phyloP scores from a whole-genome alignment of 2,329 filamentous ascomycete species.

The Penicillium sp. region DNA sequence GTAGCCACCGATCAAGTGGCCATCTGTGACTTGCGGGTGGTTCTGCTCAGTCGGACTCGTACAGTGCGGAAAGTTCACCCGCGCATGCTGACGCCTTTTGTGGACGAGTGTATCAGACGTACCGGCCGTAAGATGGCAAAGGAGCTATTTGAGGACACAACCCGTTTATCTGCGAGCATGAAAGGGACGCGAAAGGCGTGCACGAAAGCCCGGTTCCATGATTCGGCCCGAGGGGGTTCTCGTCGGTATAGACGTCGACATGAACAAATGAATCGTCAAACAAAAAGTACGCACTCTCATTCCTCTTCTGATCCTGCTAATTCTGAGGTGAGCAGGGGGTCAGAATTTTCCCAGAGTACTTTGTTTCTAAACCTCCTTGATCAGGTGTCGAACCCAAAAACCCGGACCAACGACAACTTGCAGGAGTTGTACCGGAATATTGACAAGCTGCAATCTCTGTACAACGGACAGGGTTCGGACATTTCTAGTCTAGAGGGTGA shows the following conservation, averaged over 20 bases:
- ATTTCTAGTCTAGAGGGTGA: no score
- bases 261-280: no score
- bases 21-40: slow-evolving; percentile 28
- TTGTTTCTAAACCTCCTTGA: slow-evolving; percentile 3
- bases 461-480: no score
- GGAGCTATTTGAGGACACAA: slow-evolving; percentile 12
- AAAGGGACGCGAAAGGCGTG: slow-evolving; percentile 18
- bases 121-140: slow-evolving; percentile 6
- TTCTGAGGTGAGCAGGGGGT: no score
- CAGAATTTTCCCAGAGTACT: not conserved
- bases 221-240: slow-evolving; percentile 4
- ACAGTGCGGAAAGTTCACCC: slow-evolving; percentile 18
- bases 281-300: no score
- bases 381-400: slow-evolving; percentile 1
- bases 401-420: no score
- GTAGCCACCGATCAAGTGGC: slow-evolving; percentile 23
- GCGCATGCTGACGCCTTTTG: slow-evolving; percentile 26
- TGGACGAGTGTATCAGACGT: slow-evolving; percentile 27
- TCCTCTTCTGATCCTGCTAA: no score
- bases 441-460: no score
- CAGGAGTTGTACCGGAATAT: no score
- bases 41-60: slow-evolving; percentile 29
- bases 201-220: slow-evolving; percentile 16
- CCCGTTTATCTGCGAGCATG: slow-evolving; percentile 16
- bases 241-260: not conserved